Conservation (phyloP, 257 asterid species). For the Scutellaria barbata region DNA sequence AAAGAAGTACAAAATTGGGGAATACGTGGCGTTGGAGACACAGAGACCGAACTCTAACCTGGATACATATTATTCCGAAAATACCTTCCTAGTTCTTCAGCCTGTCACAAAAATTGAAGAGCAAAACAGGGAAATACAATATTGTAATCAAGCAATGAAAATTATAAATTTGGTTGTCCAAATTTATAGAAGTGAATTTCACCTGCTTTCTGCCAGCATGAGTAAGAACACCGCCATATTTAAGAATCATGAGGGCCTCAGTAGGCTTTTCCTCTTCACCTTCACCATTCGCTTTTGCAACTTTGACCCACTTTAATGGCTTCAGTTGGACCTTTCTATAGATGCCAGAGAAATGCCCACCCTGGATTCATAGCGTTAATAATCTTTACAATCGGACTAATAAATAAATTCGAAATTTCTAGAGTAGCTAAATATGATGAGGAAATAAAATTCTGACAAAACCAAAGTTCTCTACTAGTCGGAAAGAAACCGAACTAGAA, state of each 20-base stretch:
- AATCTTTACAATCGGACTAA: conserved; percentile 14
- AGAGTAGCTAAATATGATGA: conserved; percentile 8
- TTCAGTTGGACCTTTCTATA: conserved; percentile 95
- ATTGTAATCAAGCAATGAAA: neutral
- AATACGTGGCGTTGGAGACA: neutral
- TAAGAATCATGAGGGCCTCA: conserved; percentile 97
- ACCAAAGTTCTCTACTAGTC: neutral
- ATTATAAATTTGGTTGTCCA: too few species aligned
- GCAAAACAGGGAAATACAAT: conserved; percentile 25
- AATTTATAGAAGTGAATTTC: neutral
- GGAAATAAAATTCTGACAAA: conserved; percentile 12
- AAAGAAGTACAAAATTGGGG: neutral
- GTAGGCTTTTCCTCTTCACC: conserved; percentile 92
- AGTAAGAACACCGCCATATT: conserved; percentile 99
- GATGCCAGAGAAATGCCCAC: conserved; percentile 98
- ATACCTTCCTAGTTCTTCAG: conserved; percentile 96
- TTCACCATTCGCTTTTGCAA: conserved; percentile 75
- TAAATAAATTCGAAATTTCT: neutral
- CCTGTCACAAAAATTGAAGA: conserved; percentile 58
- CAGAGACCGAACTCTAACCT: conserved; percentile 51
- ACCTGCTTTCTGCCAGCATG: conserved; percentile 99
- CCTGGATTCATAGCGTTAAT: conserved; percentile 54
- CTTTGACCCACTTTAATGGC: conserved; percentile 90
- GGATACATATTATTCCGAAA: conserved; percentile 96
- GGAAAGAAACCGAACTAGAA: neutral